Base-by-base conservation (phyloP, 1,284 basidiomycete species). In the Trichosporon asahii region DNA sequence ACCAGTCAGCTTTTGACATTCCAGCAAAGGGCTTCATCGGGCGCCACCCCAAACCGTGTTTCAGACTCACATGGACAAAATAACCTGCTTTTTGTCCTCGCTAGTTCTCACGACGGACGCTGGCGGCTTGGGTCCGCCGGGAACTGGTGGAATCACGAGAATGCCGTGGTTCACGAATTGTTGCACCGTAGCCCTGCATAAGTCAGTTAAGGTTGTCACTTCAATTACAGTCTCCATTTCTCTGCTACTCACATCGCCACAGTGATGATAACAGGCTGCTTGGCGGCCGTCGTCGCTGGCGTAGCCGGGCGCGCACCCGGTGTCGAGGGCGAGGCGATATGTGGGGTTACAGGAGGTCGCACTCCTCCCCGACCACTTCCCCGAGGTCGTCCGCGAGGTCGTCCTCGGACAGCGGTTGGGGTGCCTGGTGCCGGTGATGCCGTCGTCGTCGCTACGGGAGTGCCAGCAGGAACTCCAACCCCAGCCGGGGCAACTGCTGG, bases 1-100 rank as follows among this genome's bases (percentile, higher is more conserved):
- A 67, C 68, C 64, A 68, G 63, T 44, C 33, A 11, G 14, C 60
- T 33, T 37, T 21, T 6, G 2, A 8, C 21, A 60, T 57, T 44
- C 33, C 15, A 61, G 31, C 11, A 18, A 64, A 23, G 25, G 31
- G 31, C 18, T 66, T 25, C 12, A 18, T 44, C 40, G n/a, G n/a
- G 29, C 29, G 6, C 9, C 29, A 66, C 46, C 25, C 25, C 33
- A 55, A 49, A 25, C 31, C 33, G 18, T 37, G 49, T 66, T 25
- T 23, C n/a, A 37, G 8, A 78, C 78, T 73, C 61, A 79, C 78
- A 80, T 73, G 3, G 74, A 76, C 18, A 80, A 46, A 2, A 76
- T 72, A n/a, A 77, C 75, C 21, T 72, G 65, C 67, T 79, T 79
- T 67, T 73, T 72, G 60, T 80, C 79, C n/a, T 79, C 79, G 11